Conservation (phyloP, 2,329 filamentous ascomycete genomes). For the Arthrinium puccinioides region DNA sequence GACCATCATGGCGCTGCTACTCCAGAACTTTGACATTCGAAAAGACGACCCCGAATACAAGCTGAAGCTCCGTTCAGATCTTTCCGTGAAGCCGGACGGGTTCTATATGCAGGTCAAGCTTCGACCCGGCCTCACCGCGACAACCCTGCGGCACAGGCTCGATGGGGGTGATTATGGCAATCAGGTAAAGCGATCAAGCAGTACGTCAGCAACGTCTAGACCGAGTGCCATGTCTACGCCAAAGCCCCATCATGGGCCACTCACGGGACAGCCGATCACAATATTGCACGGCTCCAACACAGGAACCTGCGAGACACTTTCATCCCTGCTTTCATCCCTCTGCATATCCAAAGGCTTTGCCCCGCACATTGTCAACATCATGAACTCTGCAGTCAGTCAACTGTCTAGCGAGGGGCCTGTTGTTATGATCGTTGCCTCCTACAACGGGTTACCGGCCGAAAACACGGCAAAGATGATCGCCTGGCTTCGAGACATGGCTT, state of each 20-base stretch:
- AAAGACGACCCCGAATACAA: constrained; percentile 53
- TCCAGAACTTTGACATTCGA: constrained; percentile 66
- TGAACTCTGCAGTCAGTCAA: constrained; percentile 56
- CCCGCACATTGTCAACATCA: constrained; percentile 36
- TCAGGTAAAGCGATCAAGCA: constrained; percentile 1
- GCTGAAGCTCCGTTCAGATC: not conserved
- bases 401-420: constrained; percentile 55
- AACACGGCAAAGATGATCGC: constrained; percentile 62
- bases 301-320: constrained; percentile 66
- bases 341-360: constrained; percentile 53
- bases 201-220: too few species aligned
- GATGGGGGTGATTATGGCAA: constrained; percentile 18
- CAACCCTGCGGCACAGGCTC: constrained; percentile 38
- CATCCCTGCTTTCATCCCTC: constrained; percentile 53
- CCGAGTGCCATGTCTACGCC: constrained; percentile 26
- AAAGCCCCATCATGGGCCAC: not conserved
- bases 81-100: constrained; percentile 5
- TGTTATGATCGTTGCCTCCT: constrained; percentile 60
- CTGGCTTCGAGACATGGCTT: constrained; percentile 49
- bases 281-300: constrained; percentile 69
- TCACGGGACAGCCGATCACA: constrained; percentile 39
- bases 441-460: constrained; percentile 67
- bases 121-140: constrained; percentile 36
- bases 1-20: constrained; percentile 43
- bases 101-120: constrained; percentile 44